Conservation (phyloP, 805 yeast genomes). For the Teunomyces funiuensis region DNA sequence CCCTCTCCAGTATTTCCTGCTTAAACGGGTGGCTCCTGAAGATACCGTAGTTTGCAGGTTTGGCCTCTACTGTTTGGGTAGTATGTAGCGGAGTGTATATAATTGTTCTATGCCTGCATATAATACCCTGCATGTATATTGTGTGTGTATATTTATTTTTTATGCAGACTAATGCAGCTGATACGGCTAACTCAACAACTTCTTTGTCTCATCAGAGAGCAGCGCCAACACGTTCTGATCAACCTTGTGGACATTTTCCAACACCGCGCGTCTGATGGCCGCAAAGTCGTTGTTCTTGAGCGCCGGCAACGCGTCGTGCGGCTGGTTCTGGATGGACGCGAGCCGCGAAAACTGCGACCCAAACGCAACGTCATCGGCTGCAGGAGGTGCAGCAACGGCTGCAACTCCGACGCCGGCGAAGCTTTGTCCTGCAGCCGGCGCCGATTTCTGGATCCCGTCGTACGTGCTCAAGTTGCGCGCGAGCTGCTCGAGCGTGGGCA, state of each 20-base stretch:
- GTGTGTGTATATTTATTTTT: too few relatives aligned
- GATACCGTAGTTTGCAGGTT: too few relatives aligned
- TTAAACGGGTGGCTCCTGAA: too few relatives aligned
- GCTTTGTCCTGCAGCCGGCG: slow-evolving; percentile 17
- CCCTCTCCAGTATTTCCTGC: too few relatives aligned
- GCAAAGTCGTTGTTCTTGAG: slow-evolving; percentile 39
- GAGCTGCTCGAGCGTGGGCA: slow-evolving; percentile 34
- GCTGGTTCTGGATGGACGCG: slow-evolving; percentile 56
- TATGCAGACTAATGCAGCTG: too few relatives aligned
- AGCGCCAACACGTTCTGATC: slow-evolving; percentile 19
- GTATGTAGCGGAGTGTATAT: too few relatives aligned
- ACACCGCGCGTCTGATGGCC: slow-evolving; percentile 27
- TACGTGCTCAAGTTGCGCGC: slow-evolving; percentile 28
- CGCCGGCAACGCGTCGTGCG: slow-evolving; percentile 69
- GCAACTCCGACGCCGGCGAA: slow-evolving; percentile 18
- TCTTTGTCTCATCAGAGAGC: slow-evolving; percentile 3
- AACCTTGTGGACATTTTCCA: slow-evolving; percentile 28
- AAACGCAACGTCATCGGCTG: slow-evolving; percentile 61
- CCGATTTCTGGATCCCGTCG: slow-evolving; percentile 25
- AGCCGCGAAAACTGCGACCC: slow-evolving; percentile 84
- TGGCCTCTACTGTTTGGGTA: too few relatives aligned
- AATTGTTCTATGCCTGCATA: too few relatives aligned
- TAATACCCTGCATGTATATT: too few relatives aligned
- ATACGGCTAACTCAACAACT: neutral
- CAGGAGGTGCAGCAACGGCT: slow-evolving; percentile 37